Percentiles rank a stretch among this genome's conserved stretches.
Conservation (phyloP, 208 protist species). For the Wallacemonas sp. region DNA sequence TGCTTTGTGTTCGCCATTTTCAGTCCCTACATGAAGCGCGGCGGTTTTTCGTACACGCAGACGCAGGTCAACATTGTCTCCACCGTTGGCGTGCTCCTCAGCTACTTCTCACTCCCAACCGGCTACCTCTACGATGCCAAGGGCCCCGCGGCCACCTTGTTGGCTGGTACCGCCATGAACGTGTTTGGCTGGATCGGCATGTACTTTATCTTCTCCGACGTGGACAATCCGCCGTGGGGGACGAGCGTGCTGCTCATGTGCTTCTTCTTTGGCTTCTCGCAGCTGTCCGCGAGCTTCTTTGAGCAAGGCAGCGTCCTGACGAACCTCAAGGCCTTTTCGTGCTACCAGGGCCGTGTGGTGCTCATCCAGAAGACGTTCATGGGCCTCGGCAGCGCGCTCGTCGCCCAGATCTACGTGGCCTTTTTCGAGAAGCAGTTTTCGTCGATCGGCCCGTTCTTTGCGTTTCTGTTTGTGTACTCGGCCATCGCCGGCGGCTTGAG, state of each 20-base stretch:
- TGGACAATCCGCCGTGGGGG: slow-evolving; percentile 38
- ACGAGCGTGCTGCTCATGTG: slow-evolving; percentile 51
- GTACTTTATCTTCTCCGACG: slow-evolving; percentile 66
- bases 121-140: slow-evolving; percentile 74
- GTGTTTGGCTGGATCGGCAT: slow-evolving; percentile 72
- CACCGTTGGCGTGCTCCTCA: slow-evolving; percentile 74
- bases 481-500: slow-evolving; percentile 54
- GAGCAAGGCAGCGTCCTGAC: slow-evolving; percentile 78
- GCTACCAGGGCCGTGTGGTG: slow-evolving; percentile 76
- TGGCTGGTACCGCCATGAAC: slow-evolving; percentile 63
- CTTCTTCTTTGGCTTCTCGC: slow-evolving; percentile 73
- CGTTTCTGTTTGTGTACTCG: slow-evolving; percentile 62
- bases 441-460: slow-evolving; percentile 65
- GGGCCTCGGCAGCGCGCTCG: slow-evolving; percentile 77
- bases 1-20: slow-evolving; percentile 84
- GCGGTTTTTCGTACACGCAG: slow-evolving; percentile 57
- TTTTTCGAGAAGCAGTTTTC: slow-evolving; percentile 56
- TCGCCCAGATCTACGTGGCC: slow-evolving; percentile 73
- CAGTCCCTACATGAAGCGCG: slow-evolving; percentile 64
- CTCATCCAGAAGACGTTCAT: slow-evolving; percentile 90
- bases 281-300: slow-evolving; percentile 85
- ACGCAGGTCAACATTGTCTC: slow-evolving; percentile 64
- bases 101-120: slow-evolving; percentile 83
- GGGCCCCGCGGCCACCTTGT: slow-evolving; percentile 52
- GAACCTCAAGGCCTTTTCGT: slow-evolving; percentile 73